A percentile compares a stretch with the other conserved stretches of the same genome.
Evolutionary conservation across 495 filamentous ascomycete species (phyloP).

Genomic region (Penicillium crystallinum): DNA sequence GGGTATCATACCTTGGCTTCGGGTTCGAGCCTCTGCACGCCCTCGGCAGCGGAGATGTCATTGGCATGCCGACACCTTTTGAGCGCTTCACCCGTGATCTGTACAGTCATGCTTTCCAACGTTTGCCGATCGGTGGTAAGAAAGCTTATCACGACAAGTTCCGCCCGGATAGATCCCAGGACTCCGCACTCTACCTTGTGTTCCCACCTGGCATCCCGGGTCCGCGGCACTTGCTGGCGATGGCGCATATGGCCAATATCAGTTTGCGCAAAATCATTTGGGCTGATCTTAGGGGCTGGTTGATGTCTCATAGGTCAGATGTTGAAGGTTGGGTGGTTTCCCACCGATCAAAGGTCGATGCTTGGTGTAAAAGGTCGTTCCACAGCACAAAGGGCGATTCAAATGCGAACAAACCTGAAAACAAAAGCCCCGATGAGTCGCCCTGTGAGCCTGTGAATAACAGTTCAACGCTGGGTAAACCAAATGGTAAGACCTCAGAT

Average conservation of each 20-base stretch:
- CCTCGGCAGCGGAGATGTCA: constrained; percentile 22
- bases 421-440: too few species aligned
- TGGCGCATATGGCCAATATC: constrained; percentile 40
- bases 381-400: too few species aligned
- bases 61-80: constrained; percentile 22
- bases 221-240: constrained; percentile 29
- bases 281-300: constrained; percentile 14
- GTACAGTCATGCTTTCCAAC: constrained; percentile 25
- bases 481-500: too few species aligned
- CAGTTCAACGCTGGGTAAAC: too few species aligned
- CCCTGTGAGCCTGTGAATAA: too few species aligned
- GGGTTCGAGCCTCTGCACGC: constrained; percentile 35
- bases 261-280: constrained; percentile 25
- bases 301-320: not conserved
- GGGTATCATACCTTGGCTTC: constrained; percentile 34
- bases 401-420: too few species aligned
- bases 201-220: constrained; percentile 32
- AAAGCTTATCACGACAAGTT: constrained; percentile 43
- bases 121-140: constrained; percentile 36
- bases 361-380: too few species aligned
- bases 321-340: not conserved
- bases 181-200: constrained; percentile 30
- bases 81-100: constrained; percentile 24
- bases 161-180: constrained; percentile 28
- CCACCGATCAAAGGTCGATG: not conserved